These are phyloP conservation scores for Paraurostyla sp. DNA, from an alignment of 73 alveolate species.

Conservation along the genomic window DNA sequence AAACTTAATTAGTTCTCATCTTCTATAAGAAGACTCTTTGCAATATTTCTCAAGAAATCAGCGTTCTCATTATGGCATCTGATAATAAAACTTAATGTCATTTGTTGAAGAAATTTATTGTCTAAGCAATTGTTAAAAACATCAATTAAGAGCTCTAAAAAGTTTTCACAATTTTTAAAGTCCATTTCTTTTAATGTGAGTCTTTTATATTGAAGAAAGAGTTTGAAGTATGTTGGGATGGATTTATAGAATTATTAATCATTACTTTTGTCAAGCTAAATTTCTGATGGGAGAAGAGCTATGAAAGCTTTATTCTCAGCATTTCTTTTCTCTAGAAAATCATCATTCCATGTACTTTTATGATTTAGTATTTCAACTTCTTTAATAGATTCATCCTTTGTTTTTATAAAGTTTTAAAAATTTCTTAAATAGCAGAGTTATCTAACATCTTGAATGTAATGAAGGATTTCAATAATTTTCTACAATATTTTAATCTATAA, in stretches of 20 bases:
- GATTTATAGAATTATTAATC: too few relatives aligned
- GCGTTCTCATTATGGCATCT: constrained; percentile 22
- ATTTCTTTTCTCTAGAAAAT: too few relatives aligned
- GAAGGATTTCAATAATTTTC: constrained; percentile 5
- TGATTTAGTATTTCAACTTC: too few relatives aligned
- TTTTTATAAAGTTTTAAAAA: background rate
- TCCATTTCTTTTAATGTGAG: background rate
- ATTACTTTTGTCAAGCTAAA: too few relatives aligned
- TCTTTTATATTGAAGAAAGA: too few relatives aligned
- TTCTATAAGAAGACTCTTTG: background rate
- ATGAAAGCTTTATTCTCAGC: too few relatives aligned
- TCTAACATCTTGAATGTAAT: background rate
- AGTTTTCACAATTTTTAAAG: background rate
- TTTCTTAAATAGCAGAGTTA: background rate
- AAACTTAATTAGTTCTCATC: background rate
- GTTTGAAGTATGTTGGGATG: too few relatives aligned
- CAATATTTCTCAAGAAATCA: constrained; percentile 6
- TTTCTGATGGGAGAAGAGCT: too few relatives aligned
- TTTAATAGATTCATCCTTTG: background rate
- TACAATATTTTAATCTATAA: background rate
- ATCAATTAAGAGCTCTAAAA: background rate
- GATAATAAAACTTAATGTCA: constrained; percentile 2
- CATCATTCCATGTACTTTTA: too few relatives aligned
- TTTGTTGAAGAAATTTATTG: background rate
- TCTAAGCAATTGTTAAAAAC: background rate